Percentiles rank a stretch among this genome's conserved stretches.
Evolutionary conservation across 768 basidiomycete genomes (phyloP).

Genomic region (Mycena vitilis): DNA sequence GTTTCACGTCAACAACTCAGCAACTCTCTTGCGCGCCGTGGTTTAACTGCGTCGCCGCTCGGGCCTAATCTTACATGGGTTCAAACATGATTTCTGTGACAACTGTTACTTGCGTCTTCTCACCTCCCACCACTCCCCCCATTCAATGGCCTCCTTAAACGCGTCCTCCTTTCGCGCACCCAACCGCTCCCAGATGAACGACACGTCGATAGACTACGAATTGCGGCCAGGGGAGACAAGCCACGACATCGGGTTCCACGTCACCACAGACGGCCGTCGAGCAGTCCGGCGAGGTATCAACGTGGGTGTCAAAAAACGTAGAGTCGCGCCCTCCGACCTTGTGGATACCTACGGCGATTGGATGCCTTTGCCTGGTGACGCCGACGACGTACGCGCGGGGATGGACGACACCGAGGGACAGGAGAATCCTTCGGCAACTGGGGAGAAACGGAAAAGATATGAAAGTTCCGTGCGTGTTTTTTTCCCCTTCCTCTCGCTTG

Average conservation of each 20-base stretch:
- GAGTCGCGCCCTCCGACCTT: background rate
- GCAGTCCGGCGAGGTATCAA: background rate
- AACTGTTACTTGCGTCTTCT: too few species aligned
- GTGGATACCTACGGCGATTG: background rate
- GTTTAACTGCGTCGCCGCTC: too few species aligned
- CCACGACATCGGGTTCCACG: background rate
- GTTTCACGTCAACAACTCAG: too few species aligned
- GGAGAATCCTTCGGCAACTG: background rate
- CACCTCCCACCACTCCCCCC: background rate
- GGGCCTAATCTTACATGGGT: too few species aligned
- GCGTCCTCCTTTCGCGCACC: background rate
- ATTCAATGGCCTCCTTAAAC: background rate
- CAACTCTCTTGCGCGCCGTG: too few species aligned
- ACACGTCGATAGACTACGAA: slow-evolving; percentile 1
- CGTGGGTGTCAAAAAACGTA: background rate
- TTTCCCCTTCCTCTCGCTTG: background rate
- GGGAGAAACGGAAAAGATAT: slow-evolving; percentile 5
- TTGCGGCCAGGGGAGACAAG: background rate
- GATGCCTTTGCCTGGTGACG: background rate
- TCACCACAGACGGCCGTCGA: background rate
- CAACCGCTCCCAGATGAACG: background rate
- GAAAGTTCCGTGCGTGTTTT: slow-evolving; percentile 4
- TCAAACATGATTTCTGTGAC: too few species aligned
- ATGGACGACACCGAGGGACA: background rate
- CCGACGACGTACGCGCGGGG: background rate